A percentile compares a stretch with the other conserved stretches of the same genome.
phyloP scores from a whole-genome alignment of 1,284 basidiomycete species.

The Laetiporus sulphureus region DNA sequence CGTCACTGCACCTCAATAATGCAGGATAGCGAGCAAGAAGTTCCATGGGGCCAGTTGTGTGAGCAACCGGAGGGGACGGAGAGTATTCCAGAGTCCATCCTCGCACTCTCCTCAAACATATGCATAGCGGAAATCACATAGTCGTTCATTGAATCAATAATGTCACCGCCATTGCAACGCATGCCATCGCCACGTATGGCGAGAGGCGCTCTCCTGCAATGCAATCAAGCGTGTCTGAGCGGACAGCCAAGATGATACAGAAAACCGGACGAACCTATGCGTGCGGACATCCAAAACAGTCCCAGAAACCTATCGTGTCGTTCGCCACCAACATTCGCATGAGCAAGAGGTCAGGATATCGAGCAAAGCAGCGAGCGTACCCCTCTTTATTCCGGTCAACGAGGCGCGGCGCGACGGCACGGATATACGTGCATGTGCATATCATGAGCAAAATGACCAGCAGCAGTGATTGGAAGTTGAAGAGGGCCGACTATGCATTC shows the following conservation, averaged over 20 bases:
- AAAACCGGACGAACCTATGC: conserved; percentile 63
- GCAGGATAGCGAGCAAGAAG: no score
- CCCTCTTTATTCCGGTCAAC: conserved; percentile 95
- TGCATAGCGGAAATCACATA: no score
- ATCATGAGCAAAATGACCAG: conserved; percentile 91
- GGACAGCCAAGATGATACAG: background rate
- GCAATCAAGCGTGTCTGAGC: background rate
- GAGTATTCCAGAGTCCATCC: no score
- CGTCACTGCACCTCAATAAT: no score
- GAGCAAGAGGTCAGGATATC: background rate
- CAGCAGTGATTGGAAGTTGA: conserved; percentile 96
- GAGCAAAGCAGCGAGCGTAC: conserved; percentile 64
- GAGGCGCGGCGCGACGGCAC: conserved; percentile 82
- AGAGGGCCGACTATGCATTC: conserved; percentile 90
- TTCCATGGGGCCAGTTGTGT: no score
- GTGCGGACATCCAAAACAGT: conserved; percentile 88
- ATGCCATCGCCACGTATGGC: conserved; percentile 63
- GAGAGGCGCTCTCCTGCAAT: conserved; percentile 55
- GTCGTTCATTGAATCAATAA: conserved; percentile 26
- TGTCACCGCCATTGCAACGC: conserved; percentile 39
- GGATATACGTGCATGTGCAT: conserved; percentile 96
- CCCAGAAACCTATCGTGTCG: conserved; percentile 65
- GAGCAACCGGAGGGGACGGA: no score
- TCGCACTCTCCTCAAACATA: no score
- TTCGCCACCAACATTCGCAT: background rate